phyloP scores from a whole-genome alignment of 805 yeast genomes.

The Dipodascus albidus region DNA sequence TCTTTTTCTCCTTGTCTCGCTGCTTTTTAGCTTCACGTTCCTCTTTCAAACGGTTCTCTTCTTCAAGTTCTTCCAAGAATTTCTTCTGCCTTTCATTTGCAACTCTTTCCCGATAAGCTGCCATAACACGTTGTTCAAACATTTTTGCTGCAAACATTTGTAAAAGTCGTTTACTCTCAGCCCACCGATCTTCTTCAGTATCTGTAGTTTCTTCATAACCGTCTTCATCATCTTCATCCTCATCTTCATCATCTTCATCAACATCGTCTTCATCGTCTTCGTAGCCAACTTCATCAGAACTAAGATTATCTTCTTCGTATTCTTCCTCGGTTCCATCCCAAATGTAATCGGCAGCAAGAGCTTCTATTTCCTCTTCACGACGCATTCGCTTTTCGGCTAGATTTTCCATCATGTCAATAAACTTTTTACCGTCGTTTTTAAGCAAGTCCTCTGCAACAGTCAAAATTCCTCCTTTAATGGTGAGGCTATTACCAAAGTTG shows the following conservation, averaged over 20 bases:
- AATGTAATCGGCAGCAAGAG: slow-evolving; percentile 8
- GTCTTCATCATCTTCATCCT: slow-evolving; percentile 9
- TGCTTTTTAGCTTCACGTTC: slow-evolving; percentile 26
- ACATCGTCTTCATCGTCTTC: slow-evolving; percentile 14
- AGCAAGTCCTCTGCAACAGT: slow-evolving; percentile 72
- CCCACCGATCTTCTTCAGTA: slow-evolving; percentile 49
- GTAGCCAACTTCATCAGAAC: slow-evolving; percentile 23
- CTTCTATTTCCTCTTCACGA: slow-evolving; percentile 23
- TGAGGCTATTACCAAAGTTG: slow-evolving; percentile 21
- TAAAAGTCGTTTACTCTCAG: slow-evolving; percentile 70
- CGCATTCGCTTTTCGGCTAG: slow-evolving; percentile 44
- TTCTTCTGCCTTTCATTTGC: slow-evolving; percentile 51
- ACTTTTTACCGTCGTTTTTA: slow-evolving; percentile 65
- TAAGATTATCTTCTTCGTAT: slow-evolving; percentile 11
- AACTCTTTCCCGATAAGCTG: slow-evolving; percentile 67
- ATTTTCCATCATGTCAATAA: slow-evolving; percentile 70
- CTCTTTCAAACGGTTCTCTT: slow-evolving; percentile 19
- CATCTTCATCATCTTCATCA: slow-evolving; percentile 14
- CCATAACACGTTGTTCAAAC: slow-evolving; percentile 60
- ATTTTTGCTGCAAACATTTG: slow-evolving; percentile 71
- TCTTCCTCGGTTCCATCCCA: slow-evolving; percentile 13
- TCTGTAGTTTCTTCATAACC: slow-evolving; percentile 13
- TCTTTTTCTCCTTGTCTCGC: slow-evolving; percentile 30
- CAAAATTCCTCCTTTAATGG: slow-evolving; percentile 33
- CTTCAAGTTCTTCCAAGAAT: slow-evolving; percentile 26